Base-by-base conservation (phyloP, 768 basidiomycete genomes). In the Chalciporus pseudorubinellus region DNA sequence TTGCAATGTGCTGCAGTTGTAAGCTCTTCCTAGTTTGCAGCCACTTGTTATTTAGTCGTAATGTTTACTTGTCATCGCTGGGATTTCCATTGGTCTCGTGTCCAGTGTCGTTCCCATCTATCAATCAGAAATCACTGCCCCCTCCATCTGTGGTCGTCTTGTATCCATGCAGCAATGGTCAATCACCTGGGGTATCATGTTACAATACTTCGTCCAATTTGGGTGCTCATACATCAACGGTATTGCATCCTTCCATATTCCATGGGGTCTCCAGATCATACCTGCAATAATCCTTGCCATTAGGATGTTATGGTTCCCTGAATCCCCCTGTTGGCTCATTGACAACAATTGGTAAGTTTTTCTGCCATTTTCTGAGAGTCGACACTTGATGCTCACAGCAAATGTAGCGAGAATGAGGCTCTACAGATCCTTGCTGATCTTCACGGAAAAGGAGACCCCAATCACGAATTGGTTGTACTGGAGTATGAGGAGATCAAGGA, bases 131-230 rank as follows among this genome's bases (percentile, higher is more conserved):
- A 81, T 87, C 59, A 82, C 83, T n/a, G 77, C 81, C 5, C 85
- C 85, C 16, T 65, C 76, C 29, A 87, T 89, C 61, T 84, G 86
- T 61, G 88, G 87, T 28, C 82, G 85, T 22, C 77, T 89, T 53
- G 86, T 89, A 26, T 83, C 87, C 3, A 72, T 87, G 52, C 87
- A 90, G 63, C 87, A 90, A 75, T 89, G 86, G 81, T 79, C 84
- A 3, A 87, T 87, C 61, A 87, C 86, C 0, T 87, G 88, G 84
- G 85, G 85, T 69, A 87, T 87, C 62, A 72, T 86, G 57, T 67
- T 89, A 39, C 87, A 87, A 55, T 83, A 89, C 70, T 87, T 87
- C 65, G 77, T 87, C 55, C 81, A 87, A 58, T 87, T 87, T 53
- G 86, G 85, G 9, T 85, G 83, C 64, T 88, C 85, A 1, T 69